A percentile compares a stretch with the other conserved stretches of the same genome.
phyloP scores from a whole-genome alignment of 2,329 filamentous ascomycete species.

The Penicillium sp. region DNA sequence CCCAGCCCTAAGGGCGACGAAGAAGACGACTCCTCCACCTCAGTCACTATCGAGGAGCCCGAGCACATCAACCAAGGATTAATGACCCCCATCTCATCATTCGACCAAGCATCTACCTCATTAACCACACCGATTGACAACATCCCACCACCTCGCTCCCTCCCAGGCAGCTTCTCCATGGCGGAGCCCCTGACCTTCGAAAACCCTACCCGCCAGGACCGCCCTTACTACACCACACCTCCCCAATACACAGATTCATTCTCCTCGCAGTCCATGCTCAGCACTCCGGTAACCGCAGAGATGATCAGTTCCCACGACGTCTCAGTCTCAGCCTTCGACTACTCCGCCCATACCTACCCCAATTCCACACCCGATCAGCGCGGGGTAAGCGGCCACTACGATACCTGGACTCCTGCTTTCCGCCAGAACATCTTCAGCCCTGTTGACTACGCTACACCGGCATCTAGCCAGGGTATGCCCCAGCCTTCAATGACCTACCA shows the following conservation, averaged over 20 bases:
- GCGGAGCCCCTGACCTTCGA: constrained; percentile 31
- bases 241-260: constrained; percentile 32
- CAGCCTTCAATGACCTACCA: constrained; percentile 30
- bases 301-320: constrained; percentile 33
- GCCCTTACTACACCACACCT: constrained; percentile 26
- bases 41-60: constrained; percentile 24
- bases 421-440: constrained; percentile 35
- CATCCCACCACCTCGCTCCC: constrained; percentile 18
- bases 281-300: constrained; percentile 25
- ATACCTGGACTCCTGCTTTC: constrained; percentile 34
- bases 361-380: constrained; percentile 24
- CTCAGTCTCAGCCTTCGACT: constrained; percentile 32
- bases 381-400: constrained; percentile 21
- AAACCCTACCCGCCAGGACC: constrained; percentile 24
- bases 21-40: constrained; percentile 30
- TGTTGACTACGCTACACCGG: constrained; percentile 28
- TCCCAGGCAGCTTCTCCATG: constrained; percentile 32
- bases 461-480: constrained; percentile 23
- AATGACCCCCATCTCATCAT: constrained; percentile 27
- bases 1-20: constrained; percentile 33
- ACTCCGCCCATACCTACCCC: constrained; percentile 28
- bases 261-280: constrained; percentile 29
- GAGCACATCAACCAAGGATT: constrained; percentile 30
- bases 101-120: constrained; percentile 21
- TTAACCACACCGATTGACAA: constrained; percentile 29